A percentile compares a stretch with the other conserved stretches of the same genome.
These are phyloP conservation scores for Cyclotella distinguenda DNA, from an alignment of 108 stramenopile genomes.

Conservation along the genomic window DNA sequence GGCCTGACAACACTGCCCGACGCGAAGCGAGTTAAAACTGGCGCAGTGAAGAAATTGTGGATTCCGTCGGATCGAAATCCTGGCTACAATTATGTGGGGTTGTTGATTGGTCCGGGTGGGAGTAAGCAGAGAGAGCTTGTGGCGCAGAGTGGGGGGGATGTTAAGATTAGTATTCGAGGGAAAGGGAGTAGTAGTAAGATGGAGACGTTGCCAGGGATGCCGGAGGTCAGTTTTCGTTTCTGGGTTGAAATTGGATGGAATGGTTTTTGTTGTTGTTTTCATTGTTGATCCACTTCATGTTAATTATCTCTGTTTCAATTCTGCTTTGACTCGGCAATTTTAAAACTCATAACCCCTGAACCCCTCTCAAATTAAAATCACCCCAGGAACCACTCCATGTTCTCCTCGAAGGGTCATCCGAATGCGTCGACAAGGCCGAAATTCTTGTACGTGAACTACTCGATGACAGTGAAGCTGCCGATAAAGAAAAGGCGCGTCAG, in stretches of 20 bases:
- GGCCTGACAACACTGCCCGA: constrained; percentile 16
- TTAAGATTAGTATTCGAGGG: constrained; percentile 48
- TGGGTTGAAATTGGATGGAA: no score
- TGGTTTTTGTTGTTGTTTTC: neutral
- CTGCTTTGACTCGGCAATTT: no score
- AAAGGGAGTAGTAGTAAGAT: constrained; percentile 33
- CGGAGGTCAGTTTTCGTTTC: constrained; percentile 24
- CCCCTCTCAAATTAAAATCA: neutral
- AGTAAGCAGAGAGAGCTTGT: constrained; percentile 53
- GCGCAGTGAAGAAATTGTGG: constrained; percentile 30
- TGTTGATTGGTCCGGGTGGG: constrained; percentile 54
- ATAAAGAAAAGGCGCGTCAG: constrained; percentile 67
- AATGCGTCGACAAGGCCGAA: constrained; percentile 57
- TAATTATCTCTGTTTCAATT: neutral
- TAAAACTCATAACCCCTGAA: neutral
- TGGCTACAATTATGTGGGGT: constrained; percentile 55
- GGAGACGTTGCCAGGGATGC: constrained; percentile 21
- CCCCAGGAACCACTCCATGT: constrained; percentile 68
- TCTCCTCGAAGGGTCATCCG: constrained; percentile 54
- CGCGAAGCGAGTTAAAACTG: constrained; percentile 8
- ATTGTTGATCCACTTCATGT: neutral
- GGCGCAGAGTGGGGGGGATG: constrained; percentile 40
- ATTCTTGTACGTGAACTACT: constrained; percentile 53
- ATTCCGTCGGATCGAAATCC: constrained; percentile 48
- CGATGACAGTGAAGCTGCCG: constrained; percentile 48